Evolutionary conservation across 805 yeast genomes (phyloP), one percentile per base, ranked within the genome.

Genomic region (Kodamaea nitidulidarum): DNA sequence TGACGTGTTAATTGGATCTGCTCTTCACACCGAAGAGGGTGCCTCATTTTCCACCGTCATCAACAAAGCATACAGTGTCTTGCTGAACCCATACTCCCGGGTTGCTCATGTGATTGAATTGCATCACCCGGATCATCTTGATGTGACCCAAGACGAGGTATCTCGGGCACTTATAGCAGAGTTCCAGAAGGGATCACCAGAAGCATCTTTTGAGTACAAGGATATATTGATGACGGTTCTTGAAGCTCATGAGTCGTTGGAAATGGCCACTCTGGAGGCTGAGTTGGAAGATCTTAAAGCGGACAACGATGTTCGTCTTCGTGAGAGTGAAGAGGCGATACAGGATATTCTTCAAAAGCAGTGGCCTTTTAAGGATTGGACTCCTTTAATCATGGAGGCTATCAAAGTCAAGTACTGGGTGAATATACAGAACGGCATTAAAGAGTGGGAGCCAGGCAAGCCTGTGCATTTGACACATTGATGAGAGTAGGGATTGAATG

Each of bases 231-330:
- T 87, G 81, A 77, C 78, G 32, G 84, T 91, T 15, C 67, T 91
- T 61, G 95, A 88, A 47, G 78, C 87, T 4, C 93, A 90, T 56
- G 98, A 91, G 59, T 75, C 77, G 30, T 64, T 90, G 41, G 95
- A 86, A 44, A 78, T 78, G 47, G 81, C 87, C 4, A 63, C 67
- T 1, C 63, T 61, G 38, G 83, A 77, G 36, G 62, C 69, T 2
- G 95, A 86, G 35, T 66, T 86, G 22, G 71, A 61, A 1, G 58
- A 50, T 0, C 53, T 88, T 29, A 68, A 72, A 21, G 51, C 46
- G 7, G 83, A 78, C 41, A 88, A 88, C 49, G 72, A 78, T 24
- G 56, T 46, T 14, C 69, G 90, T 26, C 75, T 88, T 18, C 50
- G 57, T 1, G 59, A 58, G 1, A 57, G 78, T 2, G 81, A 75